Evolutionary conservation across 2,329 filamentous ascomycete species (phyloP).

Genomic region (Podosphaera fusca): DNA sequence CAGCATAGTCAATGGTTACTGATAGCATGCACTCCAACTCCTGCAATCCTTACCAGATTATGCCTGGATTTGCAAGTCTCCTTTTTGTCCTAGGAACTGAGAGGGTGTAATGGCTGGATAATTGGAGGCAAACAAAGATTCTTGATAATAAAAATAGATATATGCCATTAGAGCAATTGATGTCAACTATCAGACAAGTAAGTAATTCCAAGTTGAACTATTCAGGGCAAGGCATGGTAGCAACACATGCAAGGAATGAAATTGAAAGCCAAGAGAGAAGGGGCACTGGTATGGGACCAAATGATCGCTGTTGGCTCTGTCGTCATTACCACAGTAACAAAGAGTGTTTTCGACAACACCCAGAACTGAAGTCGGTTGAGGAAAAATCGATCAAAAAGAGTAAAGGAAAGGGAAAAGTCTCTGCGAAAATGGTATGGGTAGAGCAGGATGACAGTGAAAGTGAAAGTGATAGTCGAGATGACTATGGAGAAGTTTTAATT

Average conservation of each 20-base stretch:
- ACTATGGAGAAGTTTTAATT: no score
- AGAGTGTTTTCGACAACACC: no score
- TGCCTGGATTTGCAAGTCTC: neutral
- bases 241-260: neutral
- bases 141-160: neutral
- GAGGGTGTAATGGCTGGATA: neutral
- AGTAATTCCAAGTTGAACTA: neutral
- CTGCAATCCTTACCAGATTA: neutral
- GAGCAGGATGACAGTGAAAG: no score
- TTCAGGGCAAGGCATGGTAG: neutral
- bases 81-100: neutral
- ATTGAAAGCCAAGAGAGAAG: no score
- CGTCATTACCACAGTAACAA: no score
- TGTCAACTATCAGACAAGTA: neutral
- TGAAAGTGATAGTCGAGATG: no score
- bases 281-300: no score
- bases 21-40: neutral
- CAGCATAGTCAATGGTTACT: neutral
- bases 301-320: no score
- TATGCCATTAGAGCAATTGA: neutral
- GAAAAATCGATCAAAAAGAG: no score
- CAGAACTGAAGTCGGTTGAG: no score
- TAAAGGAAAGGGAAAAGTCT: no score
- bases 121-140: neutral
- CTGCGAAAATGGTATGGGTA: no score